Base-by-base conservation (phyloP, 495 filamentous ascomycete genomes). In the Trichocladium uniseriatum region DNA sequence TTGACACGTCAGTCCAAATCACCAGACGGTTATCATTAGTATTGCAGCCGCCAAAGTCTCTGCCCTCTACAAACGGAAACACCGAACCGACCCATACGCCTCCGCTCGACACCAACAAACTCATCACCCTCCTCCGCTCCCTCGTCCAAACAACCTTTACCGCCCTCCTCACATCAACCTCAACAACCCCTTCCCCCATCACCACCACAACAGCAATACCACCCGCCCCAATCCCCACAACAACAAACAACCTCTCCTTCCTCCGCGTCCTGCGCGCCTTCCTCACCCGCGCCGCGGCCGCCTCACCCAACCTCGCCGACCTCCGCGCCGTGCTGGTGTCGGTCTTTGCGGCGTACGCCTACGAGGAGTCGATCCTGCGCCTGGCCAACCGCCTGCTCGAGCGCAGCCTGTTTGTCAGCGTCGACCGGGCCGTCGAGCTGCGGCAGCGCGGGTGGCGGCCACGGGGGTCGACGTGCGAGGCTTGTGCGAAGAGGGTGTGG, bases 291-390 rank as follows among this genome's bases (percentile, higher is more conserved):
- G 89, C 89, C 0, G 83, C 87, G 1, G 69, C 73, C 20, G 81
- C 84, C 21, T 94, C 91, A 2, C 88, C 92, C 0, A 91, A 84
- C 21, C 78, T 97, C 0, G 82, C 86, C 5, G 89, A 97, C 59
- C 73, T 98, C 11, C 83, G 94, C 20, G 75, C 79, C 36, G 89
- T 96, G 1, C 76, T 98, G 3, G 72, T 80, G 2, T 87, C 87
- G 6, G 89, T 98, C 38, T 98, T 98, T 65, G 82, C 91, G 2
- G 90, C 94, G 0, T 97, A 98, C 59, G 81, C 88, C 0, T 95
- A 95, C 62, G 94, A 97, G 63, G 83, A 87, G 57, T 86, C 84
- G 4, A 83, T 98, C 11, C 74, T 97, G 16, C 73, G 78, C 2
- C 79, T 98, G 13, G 87, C 94, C 10, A 91, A 89, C 64, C 77